These are phyloP conservation scores for Stellera chamaejasme DNA, from an alignment of 345 rosid species.

Conservation along the genomic window DNA sequence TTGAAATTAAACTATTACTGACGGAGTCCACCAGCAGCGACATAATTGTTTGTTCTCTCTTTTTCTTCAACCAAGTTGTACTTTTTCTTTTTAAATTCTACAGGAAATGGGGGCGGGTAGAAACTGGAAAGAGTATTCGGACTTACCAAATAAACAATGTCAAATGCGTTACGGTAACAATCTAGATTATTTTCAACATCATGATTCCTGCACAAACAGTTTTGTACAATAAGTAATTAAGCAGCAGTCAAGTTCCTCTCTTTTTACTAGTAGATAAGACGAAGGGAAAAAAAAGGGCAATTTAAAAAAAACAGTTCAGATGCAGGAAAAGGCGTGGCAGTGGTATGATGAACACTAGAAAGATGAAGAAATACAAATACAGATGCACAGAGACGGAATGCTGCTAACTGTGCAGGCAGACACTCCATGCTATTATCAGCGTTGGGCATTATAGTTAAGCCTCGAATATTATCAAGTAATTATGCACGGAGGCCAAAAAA, in stretches of 20 bases:
- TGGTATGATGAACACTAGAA: background rate
- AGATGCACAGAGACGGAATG: too few species aligned
- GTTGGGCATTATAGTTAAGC: too few species aligned
- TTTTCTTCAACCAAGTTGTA: too few species aligned
- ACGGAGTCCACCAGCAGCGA: too few species aligned
- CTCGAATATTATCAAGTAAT: background rate
- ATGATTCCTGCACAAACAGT: constrained; percentile 51
- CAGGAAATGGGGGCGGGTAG: background rate
- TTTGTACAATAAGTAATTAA: constrained; percentile 9
- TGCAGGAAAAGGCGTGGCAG: background rate
- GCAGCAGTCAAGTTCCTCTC: background rate
- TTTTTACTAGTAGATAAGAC: background rate
- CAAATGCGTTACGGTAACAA: constrained; percentile 61
- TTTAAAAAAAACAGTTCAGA: too few species aligned
- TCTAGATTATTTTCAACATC: constrained; percentile 48
- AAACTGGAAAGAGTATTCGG: background rate
- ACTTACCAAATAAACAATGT: constrained; percentile 71
- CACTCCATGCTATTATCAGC: too few species aligned
- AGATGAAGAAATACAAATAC: too few species aligned
- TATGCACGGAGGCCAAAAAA: background rate
- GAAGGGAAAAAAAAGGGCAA: background rate
- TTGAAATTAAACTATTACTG: background rate
- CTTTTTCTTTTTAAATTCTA: too few species aligned
- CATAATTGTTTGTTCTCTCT: too few species aligned
- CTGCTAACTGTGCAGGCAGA: too few species aligned